Conservation (phyloP, 2,329 filamentous ascomycete species). For the Aspergillus pseudoglaucus region DNA sequence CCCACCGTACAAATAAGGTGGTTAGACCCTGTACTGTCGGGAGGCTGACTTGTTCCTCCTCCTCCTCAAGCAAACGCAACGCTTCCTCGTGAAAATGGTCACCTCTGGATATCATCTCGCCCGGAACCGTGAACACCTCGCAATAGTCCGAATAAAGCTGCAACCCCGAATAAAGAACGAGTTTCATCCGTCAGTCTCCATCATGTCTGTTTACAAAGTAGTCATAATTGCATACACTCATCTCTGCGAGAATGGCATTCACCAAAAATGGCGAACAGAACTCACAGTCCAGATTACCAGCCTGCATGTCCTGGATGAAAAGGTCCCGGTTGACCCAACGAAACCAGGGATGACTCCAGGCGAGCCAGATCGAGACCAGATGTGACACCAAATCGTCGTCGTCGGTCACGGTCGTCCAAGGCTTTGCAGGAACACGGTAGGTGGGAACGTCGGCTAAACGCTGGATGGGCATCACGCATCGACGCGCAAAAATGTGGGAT, state of each 20-base stretch:
- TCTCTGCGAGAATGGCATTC: conserved; percentile 28
- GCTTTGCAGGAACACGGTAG: conserved; percentile 21
- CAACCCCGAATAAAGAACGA: not conserved
- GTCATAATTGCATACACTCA: conserved; percentile 19
- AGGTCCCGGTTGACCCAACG: conserved; percentile 25
- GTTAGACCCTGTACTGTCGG: conserved; percentile 22
- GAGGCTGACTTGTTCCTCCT: conserved; percentile 18
- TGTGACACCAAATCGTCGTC: conserved; percentile 28
- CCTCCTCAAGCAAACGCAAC: conserved; percentile 18
- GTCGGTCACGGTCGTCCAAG: conserved; percentile 29
- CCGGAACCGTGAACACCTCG: conserved; percentile 20
- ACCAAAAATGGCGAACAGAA: conserved; percentile 31
- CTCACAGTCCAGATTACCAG: conserved; percentile 15
- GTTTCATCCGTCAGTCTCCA: conserved; percentile 1
- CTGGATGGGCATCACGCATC: conserved; percentile 18
- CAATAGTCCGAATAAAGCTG: conserved; percentile 20
- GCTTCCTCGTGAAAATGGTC: conserved; percentile 27
- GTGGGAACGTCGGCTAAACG: conserved; percentile 21
- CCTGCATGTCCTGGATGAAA: conserved; percentile 25
- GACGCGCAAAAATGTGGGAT: conserved; percentile 3
- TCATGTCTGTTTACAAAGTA: not conserved
- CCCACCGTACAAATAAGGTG: conserved; percentile 18
- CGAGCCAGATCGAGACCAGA: conserved; percentile 27
- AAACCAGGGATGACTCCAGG: conserved; percentile 25
- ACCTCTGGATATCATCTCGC: conserved; percentile 17